These are phyloP conservation scores for Claviceps humidiphila DNA, from an alignment of 2,329 filamentous ascomycete species.

Conservation along the genomic window DNA sequence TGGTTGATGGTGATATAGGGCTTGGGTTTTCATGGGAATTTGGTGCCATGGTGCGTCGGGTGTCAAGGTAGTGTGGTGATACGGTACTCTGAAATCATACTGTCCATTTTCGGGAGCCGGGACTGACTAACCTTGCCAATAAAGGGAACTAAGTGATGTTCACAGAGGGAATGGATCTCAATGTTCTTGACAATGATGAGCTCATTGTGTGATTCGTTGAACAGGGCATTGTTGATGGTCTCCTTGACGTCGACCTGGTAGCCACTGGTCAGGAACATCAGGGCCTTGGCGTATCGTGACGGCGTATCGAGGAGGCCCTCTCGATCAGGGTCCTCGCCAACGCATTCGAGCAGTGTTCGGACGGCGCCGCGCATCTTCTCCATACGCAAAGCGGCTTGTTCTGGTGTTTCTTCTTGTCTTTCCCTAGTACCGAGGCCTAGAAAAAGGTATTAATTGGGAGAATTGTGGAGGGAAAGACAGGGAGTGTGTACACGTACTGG, in stretches of 20 bases:
- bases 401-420: conserved; percentile 40
- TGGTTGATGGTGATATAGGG: too few species aligned
- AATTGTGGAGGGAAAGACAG: neutral
- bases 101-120: neutral
- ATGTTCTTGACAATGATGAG: conserved; percentile 98
- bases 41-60: too few species aligned
- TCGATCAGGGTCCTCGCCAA: conserved; percentile 54
- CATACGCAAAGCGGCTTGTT: conserved; percentile 33
- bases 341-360: conserved; percentile 52
- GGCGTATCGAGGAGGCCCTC: conserved; percentile 57
- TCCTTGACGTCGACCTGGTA: conserved; percentile 91
- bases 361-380: conserved; percentile 49
- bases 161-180: conserved; percentile 85
- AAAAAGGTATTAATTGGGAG: too few species aligned
- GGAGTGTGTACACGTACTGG: conserved; percentile 29
- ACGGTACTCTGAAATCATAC: too few species aligned
- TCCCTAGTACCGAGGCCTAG: conserved; percentile 50
- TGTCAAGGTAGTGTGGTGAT: too few species aligned
- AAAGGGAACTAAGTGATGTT: conserved; percentile 95
- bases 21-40: too few species aligned
- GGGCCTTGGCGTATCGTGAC: conserved; percentile 81
- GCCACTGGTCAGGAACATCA: conserved; percentile 92
- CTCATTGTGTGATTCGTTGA: conserved; percentile 93
- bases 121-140: conserved; percentile 61
- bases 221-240: conserved; percentile 86